Evolutionary conservation across 108 stramenopile species (phyloP).

Genomic region (Pseudonitzschia multiseries): DNA sequence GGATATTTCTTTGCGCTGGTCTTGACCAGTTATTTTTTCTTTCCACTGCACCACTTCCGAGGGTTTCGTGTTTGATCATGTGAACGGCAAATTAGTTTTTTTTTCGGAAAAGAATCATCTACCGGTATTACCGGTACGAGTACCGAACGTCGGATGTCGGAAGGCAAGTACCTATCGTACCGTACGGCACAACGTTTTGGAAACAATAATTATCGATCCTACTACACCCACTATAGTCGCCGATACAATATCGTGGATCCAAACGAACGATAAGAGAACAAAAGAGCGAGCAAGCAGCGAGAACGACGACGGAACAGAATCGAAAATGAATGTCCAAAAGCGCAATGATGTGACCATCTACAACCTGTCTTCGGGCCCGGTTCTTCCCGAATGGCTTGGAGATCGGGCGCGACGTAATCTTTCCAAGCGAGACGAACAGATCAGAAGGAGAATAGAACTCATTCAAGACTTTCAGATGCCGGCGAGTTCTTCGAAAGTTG

Average conservation of each 20-base stretch:
- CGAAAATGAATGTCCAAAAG: constrained; percentile 86
- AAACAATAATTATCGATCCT: too few relatives aligned
- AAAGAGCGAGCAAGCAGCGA: background rate
- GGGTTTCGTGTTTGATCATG: too few relatives aligned
- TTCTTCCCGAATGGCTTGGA: constrained; percentile 96
- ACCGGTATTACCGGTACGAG: too few relatives aligned
- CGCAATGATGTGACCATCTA: constrained; percentile 88
- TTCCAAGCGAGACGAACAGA: constrained; percentile 86
- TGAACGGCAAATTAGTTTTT: too few relatives aligned
- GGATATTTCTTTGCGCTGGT: background rate
- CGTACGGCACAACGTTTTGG: too few relatives aligned
- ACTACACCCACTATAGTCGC: background rate
- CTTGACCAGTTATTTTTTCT: background rate
- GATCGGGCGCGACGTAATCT: constrained; percentile 90
- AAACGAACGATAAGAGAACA: background rate
- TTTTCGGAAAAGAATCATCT: too few relatives aligned
- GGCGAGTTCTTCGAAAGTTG: constrained; percentile 74
- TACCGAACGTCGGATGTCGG: too few relatives aligned
- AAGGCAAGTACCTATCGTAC: too few relatives aligned
- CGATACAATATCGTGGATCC: background rate
- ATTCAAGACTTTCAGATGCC: constrained; percentile 99
- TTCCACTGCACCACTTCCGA: background rate
- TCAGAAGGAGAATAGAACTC: constrained; percentile 92
- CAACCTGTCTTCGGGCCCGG: constrained; percentile 84
- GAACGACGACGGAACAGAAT: background rate